Evolutionary conservation across 352 stramenopile genomes (phyloP), one percentile per base, ranked within the genome.

Genomic region (Pythium coloratum): DNA sequence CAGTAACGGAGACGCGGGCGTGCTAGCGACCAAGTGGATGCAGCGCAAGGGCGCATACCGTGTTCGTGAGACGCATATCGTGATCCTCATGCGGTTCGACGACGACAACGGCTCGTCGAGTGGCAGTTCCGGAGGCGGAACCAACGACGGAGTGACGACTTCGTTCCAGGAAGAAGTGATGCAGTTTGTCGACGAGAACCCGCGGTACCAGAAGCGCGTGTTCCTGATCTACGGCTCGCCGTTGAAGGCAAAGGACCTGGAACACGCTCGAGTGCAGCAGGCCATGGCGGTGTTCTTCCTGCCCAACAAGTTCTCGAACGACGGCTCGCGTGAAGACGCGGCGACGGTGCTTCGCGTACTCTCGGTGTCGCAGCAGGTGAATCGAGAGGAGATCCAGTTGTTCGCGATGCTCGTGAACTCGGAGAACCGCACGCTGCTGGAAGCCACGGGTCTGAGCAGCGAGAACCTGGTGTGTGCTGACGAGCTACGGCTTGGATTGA

Each of bases 351-450:
- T 96, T 3, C 86, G 88, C 14, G 88, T 96, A 36, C 73, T 96
- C 0, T 88, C 88, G 0, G 88, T 94, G 3, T 82, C 74, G 5
- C 86, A 94, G 61, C 76, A 89, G 12, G 80, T 88, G 33, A 40
- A 79, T 30, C 47, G 55, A 3, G 77, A 82, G 5, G 72, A 86
- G 33, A 91, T 85, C 10, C 86, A 92, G 49, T 60, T 94, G 9
- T 94, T 91, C 60, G 88, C 86, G 3, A 92, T 94, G 83, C 75
- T 96, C 28, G 81, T 88, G 30, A 92, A 96, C 59, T 91, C 86
- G 9, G 83, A 92, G 44, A 96, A 96, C 62, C 82, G 82, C 0
- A 91, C 75, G 14, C 70, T 94, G 14, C 58, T 96, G 3, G 88
- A 94, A 61, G 88, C 86, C 1, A 88, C 85, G 0, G 86, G 88